A percentile compares a stretch with the other conserved stretches of the same genome.
Conservation (phyloP, 768 basidiomycete genomes). For the Lactarius trivialis region DNA sequence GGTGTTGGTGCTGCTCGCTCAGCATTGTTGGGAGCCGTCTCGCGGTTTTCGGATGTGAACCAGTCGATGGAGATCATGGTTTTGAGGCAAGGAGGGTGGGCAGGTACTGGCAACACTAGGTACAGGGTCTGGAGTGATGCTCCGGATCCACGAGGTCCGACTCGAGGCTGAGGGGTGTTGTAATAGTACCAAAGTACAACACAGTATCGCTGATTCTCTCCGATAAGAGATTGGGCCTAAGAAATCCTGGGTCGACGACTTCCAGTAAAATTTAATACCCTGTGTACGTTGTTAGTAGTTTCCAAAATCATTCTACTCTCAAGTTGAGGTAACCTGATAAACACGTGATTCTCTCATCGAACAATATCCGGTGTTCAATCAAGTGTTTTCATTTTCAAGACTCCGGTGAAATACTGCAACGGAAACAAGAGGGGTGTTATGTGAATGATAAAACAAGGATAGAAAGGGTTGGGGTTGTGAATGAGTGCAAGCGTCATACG, state of each 20-base stretch:
- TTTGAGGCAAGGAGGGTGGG: neutral
- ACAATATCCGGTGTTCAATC: constrained; percentile 7
- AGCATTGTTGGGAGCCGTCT: neutral
- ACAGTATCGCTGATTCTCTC: neutral
- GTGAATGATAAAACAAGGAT: constrained; percentile 21
- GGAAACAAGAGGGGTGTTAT: constrained; percentile 8
- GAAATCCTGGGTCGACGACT: neutral
- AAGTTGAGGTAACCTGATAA: too few species aligned
- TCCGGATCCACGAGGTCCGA: constrained; percentile 6
- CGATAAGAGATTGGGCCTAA: neutral
- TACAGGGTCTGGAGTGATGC: neutral
- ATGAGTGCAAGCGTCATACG: constrained; percentile 21
- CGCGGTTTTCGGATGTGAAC: constrained; percentile 1
- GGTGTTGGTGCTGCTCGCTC: constrained; percentile 2
- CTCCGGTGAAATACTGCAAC: constrained; percentile 1
- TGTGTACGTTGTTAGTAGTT: neutral
- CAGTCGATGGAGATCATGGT: constrained; percentile 12
- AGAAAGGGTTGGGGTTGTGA: constrained; percentile 1
- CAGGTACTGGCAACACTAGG: neutral
- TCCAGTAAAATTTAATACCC: neutral
- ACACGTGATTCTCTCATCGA: neutral
- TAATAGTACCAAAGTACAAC: neutral
- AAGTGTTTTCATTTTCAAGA: constrained; percentile 13
- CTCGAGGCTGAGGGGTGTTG: neutral
- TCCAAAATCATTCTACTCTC: too few species aligned